Evolutionary conservation across 2,329 filamentous ascomycete species (phyloP).

Genomic region (Colletotrichum scovillei): DNA sequence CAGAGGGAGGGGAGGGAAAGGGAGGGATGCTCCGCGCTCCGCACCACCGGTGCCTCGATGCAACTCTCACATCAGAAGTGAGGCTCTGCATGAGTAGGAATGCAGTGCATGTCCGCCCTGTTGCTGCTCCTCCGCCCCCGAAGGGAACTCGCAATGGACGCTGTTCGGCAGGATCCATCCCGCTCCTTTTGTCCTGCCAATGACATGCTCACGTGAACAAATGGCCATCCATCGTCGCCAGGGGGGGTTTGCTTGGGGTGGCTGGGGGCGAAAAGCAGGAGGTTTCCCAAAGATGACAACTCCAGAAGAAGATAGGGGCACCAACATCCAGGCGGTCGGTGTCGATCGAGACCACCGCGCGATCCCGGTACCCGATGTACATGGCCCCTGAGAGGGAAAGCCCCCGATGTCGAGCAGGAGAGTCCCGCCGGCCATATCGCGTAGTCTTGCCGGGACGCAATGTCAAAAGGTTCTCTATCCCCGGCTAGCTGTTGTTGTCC

Average conservation of each 20-base stretch:
- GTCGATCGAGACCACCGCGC: constrained; percentile 31
- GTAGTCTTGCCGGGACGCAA: background rate
- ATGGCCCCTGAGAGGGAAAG: background rate
- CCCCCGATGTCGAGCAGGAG: background rate
- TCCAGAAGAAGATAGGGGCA: constrained; percentile 23
- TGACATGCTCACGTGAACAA: constrained; percentile 20
- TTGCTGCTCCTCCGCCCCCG: constrained; percentile 1
- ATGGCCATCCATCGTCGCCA: background rate
- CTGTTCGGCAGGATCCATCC: constrained; percentile 16
- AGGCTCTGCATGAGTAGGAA: constrained; percentile 33
- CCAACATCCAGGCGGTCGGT: constrained; percentile 29
- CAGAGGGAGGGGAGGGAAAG: too few species aligned
- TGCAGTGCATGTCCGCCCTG: constrained; percentile 14
- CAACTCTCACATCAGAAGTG: constrained; percentile 25
- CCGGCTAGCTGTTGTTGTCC: background rate
- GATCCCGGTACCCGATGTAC: constrained; percentile 24
- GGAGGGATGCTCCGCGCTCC: background rate
- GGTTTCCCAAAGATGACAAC: constrained; percentile 9
- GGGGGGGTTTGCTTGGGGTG: constrained; percentile 17
- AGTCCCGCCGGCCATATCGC: background rate
- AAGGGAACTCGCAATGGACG: background rate
- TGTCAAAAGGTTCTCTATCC: background rate
- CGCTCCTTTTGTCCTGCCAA: background rate
- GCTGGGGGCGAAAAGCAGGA: background rate
- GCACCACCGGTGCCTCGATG: background rate